Base-by-base conservation (phyloP, 169 alveolate genomes). In the Plasmodium sp. region DNA sequence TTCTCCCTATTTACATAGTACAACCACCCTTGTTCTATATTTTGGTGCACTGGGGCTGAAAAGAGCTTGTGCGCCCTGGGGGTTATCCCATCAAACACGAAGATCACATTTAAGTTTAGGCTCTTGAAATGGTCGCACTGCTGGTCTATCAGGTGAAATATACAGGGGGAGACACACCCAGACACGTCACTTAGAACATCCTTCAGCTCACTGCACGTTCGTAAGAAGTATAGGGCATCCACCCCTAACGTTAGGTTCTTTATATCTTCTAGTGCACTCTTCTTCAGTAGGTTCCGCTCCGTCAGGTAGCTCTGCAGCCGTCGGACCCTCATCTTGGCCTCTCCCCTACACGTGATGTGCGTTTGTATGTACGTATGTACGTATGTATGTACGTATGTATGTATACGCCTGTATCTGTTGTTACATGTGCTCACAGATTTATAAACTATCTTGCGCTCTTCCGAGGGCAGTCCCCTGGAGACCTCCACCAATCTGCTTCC, bases 261-360 rank as follows among this genome's bases (percentile, higher is more conserved):
- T 43, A 91, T 91, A 14, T 43, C 73, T n/a, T 91, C 95, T 7
- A 71, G 12, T 1, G 82, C 14, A 82, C 95, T 91, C 54, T 72
- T 91, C 31, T 95, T 95, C 72, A 96, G 84, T 58, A 96, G 71
- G 33, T 92, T 84, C 74, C 95, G 94, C 84, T 96, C 98, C 3
- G 96, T 85, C 81, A 96, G 92, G 73, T 94, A 96, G 12, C 88
- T 92, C 86, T 94, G 96, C 56, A 96, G 80, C 10, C 94, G 92
- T 62, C 98, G 80, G n/a, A 96, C 98, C 81, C 98, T 75, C 98
- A 96, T 96, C 22, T 95, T 95, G 31, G 10, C 33, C 45, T 7
- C 16, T 62, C 27, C 10, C 75, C 48, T 22, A 22, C 27, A 22
- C 27, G 27, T 22, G 27, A 22, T 22, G 27, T 22, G 27, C 27